Percentiles rank a stretch among this genome's conserved stretches.
phyloP scores from a whole-genome alignment of 1,139 yeast genomes.

The Saccharomycopsis hybrid region DNA sequence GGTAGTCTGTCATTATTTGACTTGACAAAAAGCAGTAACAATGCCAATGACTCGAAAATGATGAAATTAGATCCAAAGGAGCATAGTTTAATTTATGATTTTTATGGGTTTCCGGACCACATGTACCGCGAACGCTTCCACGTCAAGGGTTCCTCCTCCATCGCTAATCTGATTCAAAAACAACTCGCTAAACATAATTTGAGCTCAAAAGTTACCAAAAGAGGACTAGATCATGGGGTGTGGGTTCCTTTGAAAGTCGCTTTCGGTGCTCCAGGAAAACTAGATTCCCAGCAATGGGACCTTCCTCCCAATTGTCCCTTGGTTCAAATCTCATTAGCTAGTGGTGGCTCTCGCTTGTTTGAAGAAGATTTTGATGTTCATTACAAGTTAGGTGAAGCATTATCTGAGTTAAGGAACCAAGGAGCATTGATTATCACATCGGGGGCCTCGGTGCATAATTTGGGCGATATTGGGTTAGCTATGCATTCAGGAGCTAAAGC shows the following conservation, averaged over 20 bases:
- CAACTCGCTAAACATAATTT: conserved; percentile 39
- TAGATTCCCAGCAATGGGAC: conserved; percentile 29
- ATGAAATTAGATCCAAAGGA: conserved; percentile 17
- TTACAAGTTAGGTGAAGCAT: conserved; percentile 48
- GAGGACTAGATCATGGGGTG: conserved; percentile 78
- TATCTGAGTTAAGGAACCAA: conserved; percentile 45
- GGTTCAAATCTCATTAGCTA: conserved; percentile 58
- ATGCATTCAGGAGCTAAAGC: conserved; percentile 25
- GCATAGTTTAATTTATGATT: conserved; percentile 51
- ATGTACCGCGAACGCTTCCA: conserved; percentile 61
- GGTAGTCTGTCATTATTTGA: background rate
- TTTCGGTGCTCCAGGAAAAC: conserved; percentile 30
- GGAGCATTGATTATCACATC: conserved; percentile 53
- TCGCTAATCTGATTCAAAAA: conserved; percentile 41
- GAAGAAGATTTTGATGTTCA: conserved; percentile 42
- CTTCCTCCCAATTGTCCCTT: conserved; percentile 42
- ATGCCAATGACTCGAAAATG: conserved; percentile 13
- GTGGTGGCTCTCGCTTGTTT: conserved; percentile 8
- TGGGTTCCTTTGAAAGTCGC: conserved; percentile 80
- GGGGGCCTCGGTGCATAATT: conserved; percentile 77
- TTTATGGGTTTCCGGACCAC: conserved; percentile 59
- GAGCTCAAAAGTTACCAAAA: conserved; percentile 34
- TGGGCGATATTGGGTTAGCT: conserved; percentile 42
- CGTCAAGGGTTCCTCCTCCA: conserved; percentile 34
- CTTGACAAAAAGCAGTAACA: background rate